A percentile compares a stretch with the other conserved stretches of the same genome.
Evolutionary conservation across 164 flowering plant genomes (phyloP).

Genomic region (Cinnamomum chago): DNA sequence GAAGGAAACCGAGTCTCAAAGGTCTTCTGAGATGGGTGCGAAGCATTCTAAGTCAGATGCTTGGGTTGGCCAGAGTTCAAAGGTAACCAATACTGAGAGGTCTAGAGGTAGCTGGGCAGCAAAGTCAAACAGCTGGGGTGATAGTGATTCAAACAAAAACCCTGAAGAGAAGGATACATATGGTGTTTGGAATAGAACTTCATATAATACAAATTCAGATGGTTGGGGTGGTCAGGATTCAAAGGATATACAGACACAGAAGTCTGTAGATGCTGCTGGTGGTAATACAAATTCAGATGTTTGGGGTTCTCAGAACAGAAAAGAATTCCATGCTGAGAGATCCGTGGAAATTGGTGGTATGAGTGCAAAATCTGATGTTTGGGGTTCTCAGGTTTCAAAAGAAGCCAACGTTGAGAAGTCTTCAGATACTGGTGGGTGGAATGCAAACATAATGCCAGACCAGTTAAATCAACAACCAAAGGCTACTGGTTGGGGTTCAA

Average conservation of each 20-base stretch:
- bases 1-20: background rate
- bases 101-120: constrained; percentile 6
- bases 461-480: constrained; percentile 3
- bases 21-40: background rate
- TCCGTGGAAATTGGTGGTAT: constrained; percentile 1
- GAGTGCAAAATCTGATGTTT: background rate
- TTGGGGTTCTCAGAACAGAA: background rate
- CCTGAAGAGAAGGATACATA: background rate
- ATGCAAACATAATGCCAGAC: background rate
- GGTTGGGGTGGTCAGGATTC: background rate
- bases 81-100: background rate
- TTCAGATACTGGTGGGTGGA: constrained; percentile 8
- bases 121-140: background rate
- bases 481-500: constrained; percentile 24
- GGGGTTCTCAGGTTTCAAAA: background rate
- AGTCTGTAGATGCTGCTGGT: background rate
- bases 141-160: too few species aligned
- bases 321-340: background rate
- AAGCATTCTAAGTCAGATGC: background rate
- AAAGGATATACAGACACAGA: background rate
- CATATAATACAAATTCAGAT: background rate
- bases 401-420: background rate
- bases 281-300: background rate
- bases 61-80: background rate
- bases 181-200: background rate